These are phyloP conservation scores for Calonectria pteridis DNA, from an alignment of 2,329 filamentous ascomycete genomes.

Conservation along the genomic window DNA sequence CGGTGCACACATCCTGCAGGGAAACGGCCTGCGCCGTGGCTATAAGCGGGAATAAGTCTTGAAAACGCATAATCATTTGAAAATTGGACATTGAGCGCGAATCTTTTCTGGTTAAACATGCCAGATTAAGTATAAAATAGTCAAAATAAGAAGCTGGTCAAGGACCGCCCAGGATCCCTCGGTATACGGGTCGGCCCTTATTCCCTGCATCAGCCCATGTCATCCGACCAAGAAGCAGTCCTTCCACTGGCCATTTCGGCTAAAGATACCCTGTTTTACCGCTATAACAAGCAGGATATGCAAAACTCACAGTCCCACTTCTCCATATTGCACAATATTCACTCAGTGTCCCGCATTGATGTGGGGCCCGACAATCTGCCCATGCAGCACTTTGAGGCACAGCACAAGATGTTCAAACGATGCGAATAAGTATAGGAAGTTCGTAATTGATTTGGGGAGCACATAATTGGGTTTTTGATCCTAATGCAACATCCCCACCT, in stretches of 20 bases:
- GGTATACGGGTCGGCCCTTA: neutral
- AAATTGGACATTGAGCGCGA: neutral
- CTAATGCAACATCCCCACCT: neutral
- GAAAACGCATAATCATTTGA: neutral
- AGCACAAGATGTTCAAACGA: neutral
- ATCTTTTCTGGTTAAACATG: neutral
- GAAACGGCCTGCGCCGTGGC: neutral
- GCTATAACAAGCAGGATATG: neutral
- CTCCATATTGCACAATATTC: neutral
- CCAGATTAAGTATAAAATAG: neutral
- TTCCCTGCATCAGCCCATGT: neutral
- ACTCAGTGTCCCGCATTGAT: neutral
- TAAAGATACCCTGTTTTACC: neutral
- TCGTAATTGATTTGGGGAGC: neutral
- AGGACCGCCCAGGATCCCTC: neutral
- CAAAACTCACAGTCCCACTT: neutral
- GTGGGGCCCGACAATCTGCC: neutral
- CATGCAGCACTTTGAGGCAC: neutral
- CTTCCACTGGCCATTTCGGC: neutral
- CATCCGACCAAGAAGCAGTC: neutral
- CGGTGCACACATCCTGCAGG: neutral
- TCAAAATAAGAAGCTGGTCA: no score
- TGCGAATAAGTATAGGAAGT: neutral
- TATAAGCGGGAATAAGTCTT: neutral
- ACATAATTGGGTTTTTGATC: neutral